These are phyloP conservation scores for Zygotorulaspora florentina DNA, from an alignment of 805 yeast species.

Conservation along the genomic window DNA sequence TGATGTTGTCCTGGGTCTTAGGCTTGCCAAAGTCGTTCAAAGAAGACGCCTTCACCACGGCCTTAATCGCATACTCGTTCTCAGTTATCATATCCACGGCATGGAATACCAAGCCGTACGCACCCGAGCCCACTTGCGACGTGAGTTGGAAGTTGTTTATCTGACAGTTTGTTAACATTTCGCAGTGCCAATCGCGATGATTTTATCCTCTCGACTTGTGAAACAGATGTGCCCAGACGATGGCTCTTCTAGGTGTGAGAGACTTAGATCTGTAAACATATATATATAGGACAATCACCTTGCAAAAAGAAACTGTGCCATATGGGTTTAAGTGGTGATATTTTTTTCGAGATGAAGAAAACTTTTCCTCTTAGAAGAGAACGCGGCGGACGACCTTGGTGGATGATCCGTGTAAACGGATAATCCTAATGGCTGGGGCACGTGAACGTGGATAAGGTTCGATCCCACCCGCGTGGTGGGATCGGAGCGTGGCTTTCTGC, in stretches of 20 bases:
- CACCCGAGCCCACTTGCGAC: constrained; percentile 61
- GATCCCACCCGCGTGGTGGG: no score
- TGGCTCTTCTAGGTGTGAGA: no score
- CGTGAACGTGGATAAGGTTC: no score
- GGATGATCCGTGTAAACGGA: neutral
- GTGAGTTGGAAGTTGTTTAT: constrained; percentile 41
- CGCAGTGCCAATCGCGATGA: neutral
- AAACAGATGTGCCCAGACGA: no score
- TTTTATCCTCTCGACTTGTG: no score
- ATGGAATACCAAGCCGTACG: constrained; percentile 75
- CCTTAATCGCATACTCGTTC: constrained; percentile 63
- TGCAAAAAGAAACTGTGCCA: no score
- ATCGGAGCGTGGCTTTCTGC: no score
- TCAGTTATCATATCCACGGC: constrained; percentile 54
- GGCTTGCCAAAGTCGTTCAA: constrained; percentile 27
- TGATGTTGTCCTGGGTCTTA: constrained; percentile 17
- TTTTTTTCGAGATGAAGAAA: no score
- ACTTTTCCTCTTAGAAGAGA: neutral
- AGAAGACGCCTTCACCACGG: constrained; percentile 48
- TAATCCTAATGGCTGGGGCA: no score
- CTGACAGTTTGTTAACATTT: constrained; percentile 18
- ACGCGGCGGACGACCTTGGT: neutral
- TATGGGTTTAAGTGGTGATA: no score
- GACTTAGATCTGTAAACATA: no score
- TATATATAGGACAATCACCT: no score